These are phyloP conservation scores for Plasmodium gallinaceum DNA, from an alignment of 169 alveolate genomes.

Conservation along the genomic window DNA sequence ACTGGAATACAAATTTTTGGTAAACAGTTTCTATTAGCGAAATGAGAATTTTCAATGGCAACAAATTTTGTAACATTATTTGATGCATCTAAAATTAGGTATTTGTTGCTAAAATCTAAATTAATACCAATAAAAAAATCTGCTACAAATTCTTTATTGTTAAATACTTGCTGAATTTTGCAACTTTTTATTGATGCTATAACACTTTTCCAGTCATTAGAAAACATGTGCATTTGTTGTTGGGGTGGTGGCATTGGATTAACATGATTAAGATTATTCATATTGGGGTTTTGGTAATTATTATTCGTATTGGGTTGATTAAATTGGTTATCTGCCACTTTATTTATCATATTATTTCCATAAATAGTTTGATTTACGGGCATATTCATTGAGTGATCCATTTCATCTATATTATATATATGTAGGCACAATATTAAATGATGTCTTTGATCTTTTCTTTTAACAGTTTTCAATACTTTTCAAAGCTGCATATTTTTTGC, in stretches of 20 bases:
- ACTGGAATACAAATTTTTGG: conserved; percentile 72
- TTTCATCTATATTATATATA: too few relatives aligned
- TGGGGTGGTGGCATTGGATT: conserved; percentile 65
- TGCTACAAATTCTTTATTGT: conserved; percentile 70
- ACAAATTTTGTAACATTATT: conserved; percentile 40
- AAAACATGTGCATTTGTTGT: conserved; percentile 67
- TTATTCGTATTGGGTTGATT: conserved; percentile 29
- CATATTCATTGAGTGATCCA: conserved; percentile 20
- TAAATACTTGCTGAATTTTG: conserved; percentile 61
- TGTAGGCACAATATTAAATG: too few relatives aligned
- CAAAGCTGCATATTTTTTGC: too few relatives aligned
- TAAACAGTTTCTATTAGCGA: conserved; percentile 47
- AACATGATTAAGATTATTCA: conserved; percentile 30
- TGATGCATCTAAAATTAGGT: conserved; percentile 43
- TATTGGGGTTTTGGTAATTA: conserved; percentile 40
- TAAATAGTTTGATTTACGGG: conserved; percentile 31
- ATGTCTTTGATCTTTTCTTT: too few relatives aligned
- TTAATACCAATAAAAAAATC: conserved; percentile 45
- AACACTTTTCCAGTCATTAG: conserved; percentile 58
- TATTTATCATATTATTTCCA: conserved; percentile 11
- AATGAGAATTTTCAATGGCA: conserved; percentile 51
- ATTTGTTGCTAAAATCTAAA: conserved; percentile 52
- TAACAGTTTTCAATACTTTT: too few relatives aligned
- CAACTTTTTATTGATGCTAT: conserved; percentile 54
- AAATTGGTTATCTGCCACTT: not conserved